These are phyloP conservation scores for Phylloporus rhodoxanthus DNA, from an alignment of 768 basidiomycete genomes.

Conservation along the genomic window DNA sequence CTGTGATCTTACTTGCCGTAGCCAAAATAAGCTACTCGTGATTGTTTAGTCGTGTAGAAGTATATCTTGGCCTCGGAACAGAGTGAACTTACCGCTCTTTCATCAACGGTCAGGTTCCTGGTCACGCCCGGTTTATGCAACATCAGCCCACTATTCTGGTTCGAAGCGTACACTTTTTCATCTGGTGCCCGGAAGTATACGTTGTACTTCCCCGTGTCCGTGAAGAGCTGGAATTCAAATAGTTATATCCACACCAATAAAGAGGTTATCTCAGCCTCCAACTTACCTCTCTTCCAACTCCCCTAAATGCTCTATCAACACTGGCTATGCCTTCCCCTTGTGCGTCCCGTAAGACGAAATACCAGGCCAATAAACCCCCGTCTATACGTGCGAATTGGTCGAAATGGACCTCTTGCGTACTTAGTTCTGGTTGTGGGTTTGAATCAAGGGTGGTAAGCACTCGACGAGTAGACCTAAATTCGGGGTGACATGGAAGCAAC, in stretches of 20 bases:
- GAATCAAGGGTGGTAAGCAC: constrained; percentile 43
- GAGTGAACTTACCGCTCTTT: constrained; percentile 54
- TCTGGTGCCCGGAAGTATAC: constrained; percentile 47
- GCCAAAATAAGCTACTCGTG: constrained; percentile 50
- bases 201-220: constrained; percentile 75
- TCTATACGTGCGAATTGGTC: constrained; percentile 69
- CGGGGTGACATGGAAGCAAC: neutral
- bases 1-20: constrained; percentile 45
- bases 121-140: constrained; percentile 12
- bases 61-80: neutral
- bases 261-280: neutral
- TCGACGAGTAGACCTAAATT: constrained; percentile 25
- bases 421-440: constrained; percentile 42
- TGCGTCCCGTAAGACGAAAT: constrained; percentile 59
- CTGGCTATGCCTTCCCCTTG: constrained; percentile 55
- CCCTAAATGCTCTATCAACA: constrained; percentile 67
- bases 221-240: constrained; percentile 54
- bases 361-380: constrained; percentile 69
- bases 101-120: constrained; percentile 43
- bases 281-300: constrained; percentile 69
- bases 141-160: constrained; percentile 23
- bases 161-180: constrained; percentile 14
- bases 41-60: neutral
- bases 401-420: constrained; percentile 38
- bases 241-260: neutral